phyloP scores from a whole-genome alignment of 108 stramenopile genomes.

The Nitzschia sp. region DNA sequence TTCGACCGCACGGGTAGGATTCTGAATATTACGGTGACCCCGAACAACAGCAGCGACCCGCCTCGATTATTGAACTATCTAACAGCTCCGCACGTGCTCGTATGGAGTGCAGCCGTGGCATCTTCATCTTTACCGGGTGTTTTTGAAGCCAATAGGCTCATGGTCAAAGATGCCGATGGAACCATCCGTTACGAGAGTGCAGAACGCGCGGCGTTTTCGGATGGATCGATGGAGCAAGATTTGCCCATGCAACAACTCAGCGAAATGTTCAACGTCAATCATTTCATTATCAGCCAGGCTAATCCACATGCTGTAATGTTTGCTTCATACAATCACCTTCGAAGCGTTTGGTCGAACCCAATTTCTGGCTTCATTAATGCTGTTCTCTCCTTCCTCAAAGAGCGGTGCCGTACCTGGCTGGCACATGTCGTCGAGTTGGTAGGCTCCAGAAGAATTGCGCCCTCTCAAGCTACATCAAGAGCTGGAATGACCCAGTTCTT shows the following conservation, averaged over 20 bases:
- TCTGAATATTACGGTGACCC: slow-evolving; percentile 96
- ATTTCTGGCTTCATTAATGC: slow-evolving; percentile 77
- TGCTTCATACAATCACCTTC: slow-evolving; percentile 72
- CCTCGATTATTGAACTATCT: slow-evolving; percentile 97
- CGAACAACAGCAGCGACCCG: slow-evolving; percentile 88
- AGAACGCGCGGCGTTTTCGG: slow-evolving; percentile 47
- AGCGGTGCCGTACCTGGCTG: slow-evolving; percentile 83
- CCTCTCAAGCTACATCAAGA: slow-evolving; percentile 77
- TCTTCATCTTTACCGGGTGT: slow-evolving; percentile 96
- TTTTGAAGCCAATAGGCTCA: slow-evolving; percentile 92
- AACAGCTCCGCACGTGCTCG: slow-evolving; percentile 96
- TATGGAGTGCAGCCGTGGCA: slow-evolving; percentile 96
- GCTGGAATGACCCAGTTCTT: slow-evolving; percentile 77
- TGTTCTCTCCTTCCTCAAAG: slow-evolving; percentile 84
- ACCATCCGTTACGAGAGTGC: slow-evolving; percentile 82
- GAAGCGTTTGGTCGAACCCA: slow-evolving; percentile 79
- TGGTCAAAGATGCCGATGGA: slow-evolving; percentile 97
- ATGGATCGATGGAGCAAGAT: slow-evolving; percentile 95
- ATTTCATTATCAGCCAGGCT: slow-evolving; percentile 96
- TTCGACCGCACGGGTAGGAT: slow-evolving; percentile 98
- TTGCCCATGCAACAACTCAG: slow-evolving; percentile 97
- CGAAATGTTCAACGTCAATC: slow-evolving; percentile 99
- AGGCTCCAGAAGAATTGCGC: slow-evolving; percentile 78
- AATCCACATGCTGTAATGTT: slow-evolving; percentile 94
- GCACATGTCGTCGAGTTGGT: slow-evolving; percentile 81